These are phyloP conservation scores for Erysimum cheiranthoides DNA, from an alignment of 345 rosid genomes.

Conservation along the genomic window DNA sequence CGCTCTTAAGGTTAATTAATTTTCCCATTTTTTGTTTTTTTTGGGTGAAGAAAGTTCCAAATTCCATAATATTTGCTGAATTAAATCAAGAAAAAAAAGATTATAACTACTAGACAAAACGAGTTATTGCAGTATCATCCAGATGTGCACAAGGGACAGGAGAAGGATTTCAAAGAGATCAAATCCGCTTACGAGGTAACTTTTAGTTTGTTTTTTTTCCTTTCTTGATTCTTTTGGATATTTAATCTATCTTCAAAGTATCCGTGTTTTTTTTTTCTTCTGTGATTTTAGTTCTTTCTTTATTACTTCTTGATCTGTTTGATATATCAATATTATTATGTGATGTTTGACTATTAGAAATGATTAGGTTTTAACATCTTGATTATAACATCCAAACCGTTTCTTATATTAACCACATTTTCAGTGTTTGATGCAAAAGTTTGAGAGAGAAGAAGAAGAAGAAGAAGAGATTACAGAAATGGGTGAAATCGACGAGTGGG, in stretches of 20 bases:
- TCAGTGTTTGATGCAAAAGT: constrained; percentile 44
- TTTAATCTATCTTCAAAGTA: neutral
- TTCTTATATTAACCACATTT: neutral
- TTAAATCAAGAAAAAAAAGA: constrained; percentile 4
- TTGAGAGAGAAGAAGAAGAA: constrained; percentile 31
- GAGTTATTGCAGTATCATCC: constrained; percentile 44
- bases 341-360: neutral
- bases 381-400: neutral
- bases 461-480: constrained; percentile 30
- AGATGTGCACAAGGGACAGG: constrained; percentile 46
- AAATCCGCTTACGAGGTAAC: constrained; percentile 50
- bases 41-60: neutral
- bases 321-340: neutral
- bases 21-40: neutral
- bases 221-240: constrained; percentile 1
- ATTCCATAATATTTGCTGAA: neutral
- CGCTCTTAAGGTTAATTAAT: constrained; percentile 40
- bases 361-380: neutral
- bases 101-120: neutral
- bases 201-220: neutral
- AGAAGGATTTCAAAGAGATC: constrained; percentile 43
- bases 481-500: constrained; percentile 35
- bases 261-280: neutral
- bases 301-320: constrained; percentile 2
- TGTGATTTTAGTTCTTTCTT: neutral